A percentile compares a stretch with the other conserved stretches of the same genome.
phyloP scores from a whole-genome alignment of 768 basidiomycete species.

The Xerocomellus intermedius region DNA sequence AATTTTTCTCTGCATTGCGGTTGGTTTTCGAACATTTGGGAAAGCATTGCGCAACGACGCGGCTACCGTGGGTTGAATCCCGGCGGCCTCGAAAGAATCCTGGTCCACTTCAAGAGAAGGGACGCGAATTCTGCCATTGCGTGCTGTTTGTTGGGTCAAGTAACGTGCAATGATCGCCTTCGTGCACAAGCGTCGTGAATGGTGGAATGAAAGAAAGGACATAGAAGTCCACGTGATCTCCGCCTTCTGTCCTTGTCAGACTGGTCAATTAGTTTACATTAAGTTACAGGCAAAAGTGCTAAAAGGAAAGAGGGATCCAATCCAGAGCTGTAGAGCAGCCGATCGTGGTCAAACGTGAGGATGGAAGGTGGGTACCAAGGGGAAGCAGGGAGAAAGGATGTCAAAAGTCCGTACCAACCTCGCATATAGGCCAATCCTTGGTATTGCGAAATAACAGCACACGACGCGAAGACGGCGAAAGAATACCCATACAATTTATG shows the following conservation, averaged over 20 bases:
- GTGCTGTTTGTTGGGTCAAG: constrained; percentile 26
- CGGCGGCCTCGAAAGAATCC: constrained; percentile 48
- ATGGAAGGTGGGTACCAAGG: constrained; percentile 22
- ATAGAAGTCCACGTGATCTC: constrained; percentile 25
- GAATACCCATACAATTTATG: constrained; percentile 4
- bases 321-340: constrained; percentile 2
- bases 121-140: not conserved
- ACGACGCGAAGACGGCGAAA: constrained; percentile 1
- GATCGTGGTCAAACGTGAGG: constrained; percentile 20
- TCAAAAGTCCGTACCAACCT: constrained; percentile 3
- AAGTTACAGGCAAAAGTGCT: constrained; percentile 11
- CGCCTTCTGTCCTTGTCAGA: too few relatives aligned
- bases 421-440: constrained; percentile 3
- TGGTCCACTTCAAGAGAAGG: constrained; percentile 1
- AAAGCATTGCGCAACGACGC: constrained; percentile 56
- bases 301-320: constrained; percentile 1
- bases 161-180: constrained; percentile 23
- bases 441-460: constrained; percentile 5
- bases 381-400: constrained; percentile 1
- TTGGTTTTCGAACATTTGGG: constrained; percentile 57
- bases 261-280: constrained; percentile 8
- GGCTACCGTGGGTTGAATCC: constrained; percentile 49
- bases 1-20: constrained; percentile 55
- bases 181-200: constrained; percentile 19
- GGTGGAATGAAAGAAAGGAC: constrained; percentile 17